Evolutionary conservation across 129 eudicot species (phyloP).

Genomic region (Cynara cardunculus): DNA sequence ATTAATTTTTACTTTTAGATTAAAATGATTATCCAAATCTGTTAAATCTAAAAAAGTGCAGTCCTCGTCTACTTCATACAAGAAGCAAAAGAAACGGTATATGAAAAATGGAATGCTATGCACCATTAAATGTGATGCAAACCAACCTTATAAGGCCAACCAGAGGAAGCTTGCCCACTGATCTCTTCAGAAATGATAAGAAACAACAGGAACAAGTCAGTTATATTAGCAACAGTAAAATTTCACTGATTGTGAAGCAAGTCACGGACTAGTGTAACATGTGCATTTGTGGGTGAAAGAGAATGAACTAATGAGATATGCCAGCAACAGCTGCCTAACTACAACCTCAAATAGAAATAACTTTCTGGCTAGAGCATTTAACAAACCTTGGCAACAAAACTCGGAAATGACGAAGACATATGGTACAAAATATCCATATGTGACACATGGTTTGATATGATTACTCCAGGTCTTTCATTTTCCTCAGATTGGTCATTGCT

Average conservation of each 20-base stretch:
- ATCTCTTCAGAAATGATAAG: constrained; percentile 63
- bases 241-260: background rate
- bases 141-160: constrained; percentile 97
- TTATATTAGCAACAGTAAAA: background rate
- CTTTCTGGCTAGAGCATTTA: background rate
- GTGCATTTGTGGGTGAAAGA: background rate
- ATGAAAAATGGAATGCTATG: background rate
- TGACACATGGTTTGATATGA: constrained; percentile 86
- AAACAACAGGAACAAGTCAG: constrained; percentile 29
- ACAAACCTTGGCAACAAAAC: constrained; percentile 98
- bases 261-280: background rate
- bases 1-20: too few relatives aligned
- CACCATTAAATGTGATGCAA: constrained; percentile 7
- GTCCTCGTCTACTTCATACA: background rate
- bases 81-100: background rate
- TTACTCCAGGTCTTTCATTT: constrained; percentile 72
- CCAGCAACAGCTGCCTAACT: background rate
- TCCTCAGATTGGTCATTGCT: constrained; percentile 45
- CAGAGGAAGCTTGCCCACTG: constrained; percentile 98
- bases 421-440: constrained; percentile 88
- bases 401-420: constrained; percentile 83
- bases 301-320: background rate
- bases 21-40: background rate
- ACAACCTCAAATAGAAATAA: background rate
- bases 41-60: background rate